Base-by-base conservation (phyloP, 1,284 basidiomycete species). In the Austroboletus novae-zelandiae region DNA sequence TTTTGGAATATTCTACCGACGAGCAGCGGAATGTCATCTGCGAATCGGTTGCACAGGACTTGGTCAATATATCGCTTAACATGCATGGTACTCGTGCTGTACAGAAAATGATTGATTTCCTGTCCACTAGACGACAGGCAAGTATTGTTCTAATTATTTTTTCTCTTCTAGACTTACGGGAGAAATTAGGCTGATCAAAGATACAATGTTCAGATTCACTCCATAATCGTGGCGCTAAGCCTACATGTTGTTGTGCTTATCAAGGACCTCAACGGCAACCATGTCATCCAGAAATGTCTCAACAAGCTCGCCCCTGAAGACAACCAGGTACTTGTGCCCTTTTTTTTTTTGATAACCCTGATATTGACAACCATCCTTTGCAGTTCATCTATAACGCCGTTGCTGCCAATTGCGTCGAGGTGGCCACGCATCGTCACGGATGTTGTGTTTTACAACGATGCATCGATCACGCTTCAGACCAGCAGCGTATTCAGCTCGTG, bases 81-180 rank as follows among this genome's bases (percentile, higher is more conserved):
- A 99, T 99, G 97, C 97, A 99, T 72, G 97, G 97, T 37, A 99
- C 97, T 35, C 86, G 97, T 53, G 97, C 97, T 25, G 97, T 99
- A 48, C 97, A 99, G 75, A 99, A 99, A 79, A 99, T 98, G 94
- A 98, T 99, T 60, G 97, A 99, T 73, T 99, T 98, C 76, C 75
- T 99, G 64, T 95, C 94, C n/a, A 94, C 91, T 52, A 86, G 91
- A 61, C 80, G 94, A 65, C 92, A 94, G 86, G 89, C 76, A 74
- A 80, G 86, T 83, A 57, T 56, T 52, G 58, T 69, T 54, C 56
- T 40, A 34, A 36, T 53, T 32, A 42, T 57, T 39, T 57, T 52
- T 63, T 56, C 60, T 67, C 61, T 67, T 67, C 71, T 69, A 64
- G 66, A 72, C 73, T 77, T 69, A 77, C 74, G 55, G 61, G 57